Evolutionary conservation across 2,329 filamentous ascomycete genomes (phyloP).

Genomic region (Aureobasidium sp.): DNA sequence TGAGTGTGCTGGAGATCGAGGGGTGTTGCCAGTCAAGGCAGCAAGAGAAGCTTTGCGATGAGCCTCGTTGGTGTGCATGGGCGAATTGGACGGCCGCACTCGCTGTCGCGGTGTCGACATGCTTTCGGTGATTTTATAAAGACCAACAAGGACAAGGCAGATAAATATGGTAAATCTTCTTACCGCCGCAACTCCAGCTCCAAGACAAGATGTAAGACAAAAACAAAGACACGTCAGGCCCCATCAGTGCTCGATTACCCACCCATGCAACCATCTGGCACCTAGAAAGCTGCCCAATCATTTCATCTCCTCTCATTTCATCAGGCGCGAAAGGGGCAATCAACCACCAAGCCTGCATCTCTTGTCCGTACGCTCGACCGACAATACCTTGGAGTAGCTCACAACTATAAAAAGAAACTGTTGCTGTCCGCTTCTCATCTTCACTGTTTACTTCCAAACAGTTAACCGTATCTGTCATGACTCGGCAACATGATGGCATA

Average conservation of each 20-base stretch:
- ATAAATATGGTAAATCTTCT: neutral
- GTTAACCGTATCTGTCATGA: neutral
- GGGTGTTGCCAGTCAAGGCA: conserved; percentile 51
- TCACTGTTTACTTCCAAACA: neutral
- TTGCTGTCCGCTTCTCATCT: neutral
- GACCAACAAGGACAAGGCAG: neutral
- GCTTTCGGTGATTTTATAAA: neutral
- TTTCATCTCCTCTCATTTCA: neutral
- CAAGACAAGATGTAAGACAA: conserved; percentile 8
- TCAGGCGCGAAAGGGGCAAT: neutral
- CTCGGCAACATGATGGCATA: conserved; percentile 10
- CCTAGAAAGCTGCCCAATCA: neutral
- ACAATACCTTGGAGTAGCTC: neutral
- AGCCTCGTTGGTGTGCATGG: conserved; percentile 41
- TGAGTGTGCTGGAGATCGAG: conserved; percentile 17
- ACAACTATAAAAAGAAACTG: neutral
- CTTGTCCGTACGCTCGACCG: neutral
- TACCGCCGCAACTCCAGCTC: neutral
- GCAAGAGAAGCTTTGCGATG: conserved; percentile 64
- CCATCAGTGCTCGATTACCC: neutral
- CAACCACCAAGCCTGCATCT: neutral
- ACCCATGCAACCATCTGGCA: neutral
- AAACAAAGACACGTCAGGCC: conserved; percentile 11
- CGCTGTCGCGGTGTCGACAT: conserved; percentile 13
- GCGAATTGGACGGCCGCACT: conserved; percentile 22